A percentile compares a stretch with the other conserved stretches of the same genome.
Evolutionary conservation across 768 basidiomycete species (phyloP).

Genomic region (Rhizopogon vesiculosus): DNA sequence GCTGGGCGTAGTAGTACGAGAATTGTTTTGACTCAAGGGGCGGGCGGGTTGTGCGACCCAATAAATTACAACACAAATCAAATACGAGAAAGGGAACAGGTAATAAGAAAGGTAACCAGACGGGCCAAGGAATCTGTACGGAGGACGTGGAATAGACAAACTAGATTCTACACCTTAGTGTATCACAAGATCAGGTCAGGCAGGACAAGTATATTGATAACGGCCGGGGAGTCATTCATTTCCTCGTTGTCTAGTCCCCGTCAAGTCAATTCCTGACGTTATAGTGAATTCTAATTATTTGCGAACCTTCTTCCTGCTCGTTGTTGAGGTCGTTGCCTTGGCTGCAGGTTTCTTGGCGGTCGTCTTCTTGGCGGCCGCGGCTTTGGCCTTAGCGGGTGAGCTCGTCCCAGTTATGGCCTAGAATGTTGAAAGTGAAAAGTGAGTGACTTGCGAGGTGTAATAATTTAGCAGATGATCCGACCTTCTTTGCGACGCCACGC

Average conservation of each 20-base stretch:
- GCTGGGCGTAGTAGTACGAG: too few species aligned
- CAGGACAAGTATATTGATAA: background rate
- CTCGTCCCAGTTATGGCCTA: conserved; percentile 51
- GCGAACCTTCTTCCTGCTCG: conserved; percentile 18
- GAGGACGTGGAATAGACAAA: background rate
- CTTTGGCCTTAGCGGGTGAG: conserved; percentile 30
- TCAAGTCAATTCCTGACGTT: conserved; percentile 15
- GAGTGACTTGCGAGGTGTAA: background rate
- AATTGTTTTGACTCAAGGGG: background rate
- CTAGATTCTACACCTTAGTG: background rate
- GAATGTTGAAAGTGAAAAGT: conserved; percentile 2
- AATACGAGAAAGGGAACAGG: background rate
- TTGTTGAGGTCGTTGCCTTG: conserved; percentile 2
- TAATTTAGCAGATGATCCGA: conserved; percentile 13
- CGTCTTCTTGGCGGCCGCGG: conserved; percentile 29
- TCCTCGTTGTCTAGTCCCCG: background rate
- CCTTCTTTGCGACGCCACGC: conserved; percentile 63
- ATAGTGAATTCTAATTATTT: background rate
- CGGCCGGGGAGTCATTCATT: background rate
- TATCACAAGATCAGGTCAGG: conserved; percentile 1
- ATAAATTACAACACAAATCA: conserved; percentile 6
- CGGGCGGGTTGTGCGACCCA: background rate
- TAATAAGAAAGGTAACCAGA: conserved; percentile 2
- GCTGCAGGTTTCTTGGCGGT: conserved; percentile 22
- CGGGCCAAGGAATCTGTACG: background rate